Base-by-base conservation (phyloP, 176 grass and related monocot species). In the Avena insularis region DNA sequence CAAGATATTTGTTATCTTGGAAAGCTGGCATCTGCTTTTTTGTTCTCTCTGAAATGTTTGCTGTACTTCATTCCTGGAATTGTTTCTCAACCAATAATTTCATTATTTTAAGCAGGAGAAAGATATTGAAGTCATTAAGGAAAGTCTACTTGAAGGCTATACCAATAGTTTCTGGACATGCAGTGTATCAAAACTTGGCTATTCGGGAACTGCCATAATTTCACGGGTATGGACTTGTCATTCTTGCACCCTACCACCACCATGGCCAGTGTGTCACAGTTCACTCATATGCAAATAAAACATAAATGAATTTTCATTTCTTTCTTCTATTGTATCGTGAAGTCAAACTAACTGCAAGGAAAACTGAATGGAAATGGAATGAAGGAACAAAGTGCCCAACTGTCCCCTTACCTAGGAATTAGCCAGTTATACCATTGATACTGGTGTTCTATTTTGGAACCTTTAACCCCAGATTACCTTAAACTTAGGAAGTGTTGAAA, bases 141-240 rank as follows among this genome's bases (percentile, higher is more conserved):
- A 94, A 55, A 81, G 58, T 87, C 80, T 98, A 21, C 88, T 98
- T 82, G 90, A 98, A 92, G 96, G 93, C 29, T 98, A 98, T 56
- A 88, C 81, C n/a, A 94, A 90, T 88, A 96, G 92, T 88, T 98
- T 94, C 89, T 98, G 92, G 92, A 98, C 96, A 76, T 98, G 93
- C 77, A 98, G 96, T 88, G 90, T 90, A 78, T 87, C 96, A 77
- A 98, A 98, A 49, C 93, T 98, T 82, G 96, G 96, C 17, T 98
- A 98, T 86, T 98, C 93, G 15, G 96, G 96, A 12, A 91, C 93
- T 88, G 93, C 96, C 38, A 95, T 98, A 90, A 92, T 98, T 91
- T 98, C 96, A 88, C 86, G 93, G 83, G 90, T 92, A 92, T 75
- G 88, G 57, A 68, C 17, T 33, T 56, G 62, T 51, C 47, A 67